phyloP scores from a whole-genome alignment of 1,139 yeast species.

The Hansenula lynferdii region DNA sequence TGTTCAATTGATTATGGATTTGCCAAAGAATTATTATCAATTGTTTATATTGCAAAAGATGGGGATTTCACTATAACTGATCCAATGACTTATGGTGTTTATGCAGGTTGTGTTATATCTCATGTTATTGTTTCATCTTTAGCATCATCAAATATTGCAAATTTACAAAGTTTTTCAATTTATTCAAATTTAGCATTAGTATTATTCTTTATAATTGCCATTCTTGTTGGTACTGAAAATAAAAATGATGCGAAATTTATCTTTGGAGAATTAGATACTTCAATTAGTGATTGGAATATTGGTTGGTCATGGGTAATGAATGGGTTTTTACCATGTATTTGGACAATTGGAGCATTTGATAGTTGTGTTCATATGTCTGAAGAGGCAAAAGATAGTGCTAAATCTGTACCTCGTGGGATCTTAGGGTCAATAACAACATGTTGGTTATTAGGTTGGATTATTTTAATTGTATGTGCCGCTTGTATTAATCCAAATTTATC shows the following conservation, averaged over 20 bases:
- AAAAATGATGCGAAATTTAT: slow-evolving; percentile 33
- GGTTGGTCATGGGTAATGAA: slow-evolving; percentile 59
- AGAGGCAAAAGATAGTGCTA: slow-evolving; percentile 59
- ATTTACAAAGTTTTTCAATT: slow-evolving; percentile 52
- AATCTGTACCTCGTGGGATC: slow-evolving; percentile 62
- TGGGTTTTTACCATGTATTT: slow-evolving; percentile 56
- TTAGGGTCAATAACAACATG: slow-evolving; percentile 50
- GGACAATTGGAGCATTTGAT: slow-evolving; percentile 67
- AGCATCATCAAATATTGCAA: slow-evolving; percentile 46
- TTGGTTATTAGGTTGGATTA: slow-evolving; percentile 56
- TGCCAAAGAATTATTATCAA: slow-evolving; percentile 43
- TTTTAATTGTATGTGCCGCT: slow-evolving; percentile 50
- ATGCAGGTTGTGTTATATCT: slow-evolving; percentile 40
- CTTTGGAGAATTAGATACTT: slow-evolving; percentile 46
- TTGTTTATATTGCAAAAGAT: slow-evolving; percentile 39
- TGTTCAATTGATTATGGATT: slow-evolving; percentile 53
- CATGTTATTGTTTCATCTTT: slow-evolving; percentile 41
- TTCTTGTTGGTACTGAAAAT: slow-evolving; percentile 47
- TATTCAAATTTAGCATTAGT: slow-evolving; percentile 45
- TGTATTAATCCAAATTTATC: slow-evolving; percentile 49
- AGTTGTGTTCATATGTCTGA: slow-evolving; percentile 70
- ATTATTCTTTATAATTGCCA: slow-evolving; percentile 50
- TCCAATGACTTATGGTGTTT: slow-evolving; percentile 45
- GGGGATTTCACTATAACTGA: slow-evolving; percentile 39
- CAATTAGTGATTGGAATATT: slow-evolving; percentile 41